phyloP scores from a whole-genome alignment of 495 filamentous ascomycete species.

The Aspergillus homomorphus region DNA sequence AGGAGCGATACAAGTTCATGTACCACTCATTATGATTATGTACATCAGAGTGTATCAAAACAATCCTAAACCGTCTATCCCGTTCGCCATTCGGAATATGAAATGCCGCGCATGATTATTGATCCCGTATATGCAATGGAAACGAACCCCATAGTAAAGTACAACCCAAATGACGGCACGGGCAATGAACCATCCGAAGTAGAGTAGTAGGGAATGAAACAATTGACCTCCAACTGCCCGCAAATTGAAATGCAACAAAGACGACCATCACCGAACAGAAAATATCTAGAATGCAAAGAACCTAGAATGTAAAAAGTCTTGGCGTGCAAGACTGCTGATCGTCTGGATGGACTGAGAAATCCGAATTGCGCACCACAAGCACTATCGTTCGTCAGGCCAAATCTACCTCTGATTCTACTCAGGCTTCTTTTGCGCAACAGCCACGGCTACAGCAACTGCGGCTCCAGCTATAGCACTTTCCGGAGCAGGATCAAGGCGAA shows the following conservation, averaged over 20 bases:
- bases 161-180: not conserved
- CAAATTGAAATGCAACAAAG: not conserved
- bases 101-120: conserved; percentile 8
- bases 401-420: conserved; percentile 2
- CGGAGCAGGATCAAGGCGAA: conserved; percentile 47
- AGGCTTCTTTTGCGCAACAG: conserved; percentile 29
- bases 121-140: conserved; percentile 22
- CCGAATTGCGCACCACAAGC: not conserved
- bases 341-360: not conserved
- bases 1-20: not conserved
- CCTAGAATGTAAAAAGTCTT: conserved; percentile 18
- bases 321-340: not conserved
- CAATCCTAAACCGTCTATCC: conserved; percentile 16
- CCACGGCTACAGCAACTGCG: conserved; percentile 55
- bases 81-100: conserved; percentile 14
- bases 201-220: conserved; percentile 3
- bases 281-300: conserved; percentile 6
- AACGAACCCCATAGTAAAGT: conserved; percentile 1
- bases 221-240: not conserved
- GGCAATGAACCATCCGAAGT: not conserved
- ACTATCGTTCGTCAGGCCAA: not conserved
- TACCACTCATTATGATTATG: conserved; percentile 23
- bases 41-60: conserved; percentile 21
- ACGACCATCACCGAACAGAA: not conserved
- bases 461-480: conserved; percentile 57